A percentile compares a stretch with the other conserved stretches of the same genome.
Evolutionary conservation across 345 rosid genomes (phyloP).

Genomic region (Erysimum cheiranthoides): DNA sequence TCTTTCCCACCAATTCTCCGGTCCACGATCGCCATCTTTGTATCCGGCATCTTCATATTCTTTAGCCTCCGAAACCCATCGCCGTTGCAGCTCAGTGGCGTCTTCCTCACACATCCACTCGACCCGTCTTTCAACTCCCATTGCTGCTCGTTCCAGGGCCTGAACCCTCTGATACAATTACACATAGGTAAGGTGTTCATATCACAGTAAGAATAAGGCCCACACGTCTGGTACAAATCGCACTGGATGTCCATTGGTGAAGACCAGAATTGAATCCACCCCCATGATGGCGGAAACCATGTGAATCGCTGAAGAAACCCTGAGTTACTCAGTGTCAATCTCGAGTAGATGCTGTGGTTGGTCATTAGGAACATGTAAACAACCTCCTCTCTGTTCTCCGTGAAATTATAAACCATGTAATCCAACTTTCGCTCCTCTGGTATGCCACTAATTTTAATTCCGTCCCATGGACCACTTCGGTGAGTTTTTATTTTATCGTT

Average conservation of each 20-base stretch:
- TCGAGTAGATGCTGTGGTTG: conserved; percentile 45
- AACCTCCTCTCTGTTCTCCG: conserved; percentile 39
- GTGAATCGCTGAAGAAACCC: conserved; percentile 49
- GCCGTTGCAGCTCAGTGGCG: conserved; percentile 45
- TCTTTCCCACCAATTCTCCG: conserved; percentile 22
- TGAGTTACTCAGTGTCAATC: conserved; percentile 48
- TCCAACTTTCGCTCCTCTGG: conserved; percentile 58
- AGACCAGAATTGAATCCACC: conserved; percentile 64
- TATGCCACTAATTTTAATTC: conserved; percentile 57
- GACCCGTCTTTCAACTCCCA: conserved; percentile 57
- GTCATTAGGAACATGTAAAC: conserved; percentile 46
- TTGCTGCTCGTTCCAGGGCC: conserved; percentile 48
- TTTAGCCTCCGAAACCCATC: conserved; percentile 56
- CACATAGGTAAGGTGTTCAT: conserved; percentile 64
- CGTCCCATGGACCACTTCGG: conserved; percentile 79
- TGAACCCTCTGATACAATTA: conserved; percentile 61
- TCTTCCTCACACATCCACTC: conserved; percentile 59
- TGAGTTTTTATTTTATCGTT: conserved; percentile 1
- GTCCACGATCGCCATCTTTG: conserved; percentile 44
- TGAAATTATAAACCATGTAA: conserved; percentile 47
- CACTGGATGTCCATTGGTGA: conserved; percentile 70
- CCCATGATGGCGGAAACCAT: conserved; percentile 48
- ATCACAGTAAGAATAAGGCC: conserved; percentile 67
- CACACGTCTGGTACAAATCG: conserved; percentile 55
- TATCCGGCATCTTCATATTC: conserved; percentile 66